phyloP scores from a whole-genome alignment of 129 eudicot species.

The Saussurea involucrata region DNA sequence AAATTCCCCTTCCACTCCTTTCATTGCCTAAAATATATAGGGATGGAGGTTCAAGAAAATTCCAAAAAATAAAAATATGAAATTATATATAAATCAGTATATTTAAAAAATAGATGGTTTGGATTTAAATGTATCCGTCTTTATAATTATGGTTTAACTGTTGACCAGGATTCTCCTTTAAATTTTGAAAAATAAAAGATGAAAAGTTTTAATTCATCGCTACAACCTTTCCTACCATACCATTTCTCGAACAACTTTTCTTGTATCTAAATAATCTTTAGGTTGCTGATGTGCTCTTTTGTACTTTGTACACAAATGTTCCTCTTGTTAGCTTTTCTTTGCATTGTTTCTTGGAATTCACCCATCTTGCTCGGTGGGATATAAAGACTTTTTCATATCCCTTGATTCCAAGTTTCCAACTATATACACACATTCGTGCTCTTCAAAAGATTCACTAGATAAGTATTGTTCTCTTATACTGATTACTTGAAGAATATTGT shows the following conservation, averaged over 20 bases:
- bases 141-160: too few species aligned
- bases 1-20: constrained; percentile 15
- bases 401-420: neutral
- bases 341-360: neutral
- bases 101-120: neutral
- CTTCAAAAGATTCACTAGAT: neutral
- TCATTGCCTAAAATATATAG: neutral
- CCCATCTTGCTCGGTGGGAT: neutral
- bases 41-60: neutral
- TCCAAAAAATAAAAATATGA: neutral
- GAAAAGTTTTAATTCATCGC: too few species aligned
- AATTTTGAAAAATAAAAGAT: too few species aligned
- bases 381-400: neutral
- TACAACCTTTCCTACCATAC: too few species aligned
- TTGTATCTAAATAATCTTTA: neutral
- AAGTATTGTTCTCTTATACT: neutral
- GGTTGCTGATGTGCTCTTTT: neutral
- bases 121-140: neutral
- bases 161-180: neutral
- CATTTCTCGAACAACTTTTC: neutral
- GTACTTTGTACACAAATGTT: neutral
- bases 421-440: neutral
- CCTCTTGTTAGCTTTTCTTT: neutral
- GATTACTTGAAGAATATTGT: neutral
- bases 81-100: neutral